These are phyloP conservation scores for Rhodofomes roseus DNA, from an alignment of 1,284 basidiomycete genomes.

Conservation along the genomic window DNA sequence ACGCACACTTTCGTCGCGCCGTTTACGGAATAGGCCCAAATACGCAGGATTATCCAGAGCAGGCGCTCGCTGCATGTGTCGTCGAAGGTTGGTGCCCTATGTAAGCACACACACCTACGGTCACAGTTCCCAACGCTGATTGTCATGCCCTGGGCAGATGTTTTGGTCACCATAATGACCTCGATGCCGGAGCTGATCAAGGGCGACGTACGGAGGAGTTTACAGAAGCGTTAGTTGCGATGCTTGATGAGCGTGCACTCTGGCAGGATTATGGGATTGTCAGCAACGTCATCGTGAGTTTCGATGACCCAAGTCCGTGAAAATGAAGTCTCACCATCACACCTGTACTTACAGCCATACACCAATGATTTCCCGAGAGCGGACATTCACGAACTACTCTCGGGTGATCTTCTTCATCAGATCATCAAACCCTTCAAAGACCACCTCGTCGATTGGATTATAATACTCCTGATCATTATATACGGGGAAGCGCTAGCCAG, in stretches of 20 bases:
- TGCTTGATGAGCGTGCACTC: neutral
- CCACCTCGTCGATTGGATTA: constrained; percentile 25
- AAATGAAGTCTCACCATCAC: neutral
- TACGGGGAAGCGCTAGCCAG: constrained; percentile 14
- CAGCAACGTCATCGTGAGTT: constrained; percentile 4
- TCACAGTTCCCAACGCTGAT: neutral
- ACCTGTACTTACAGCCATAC: too few relatives aligned
- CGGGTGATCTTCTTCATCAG: constrained; percentile 10
- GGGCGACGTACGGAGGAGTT: neutral
- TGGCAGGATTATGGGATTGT: constrained; percentile 8
- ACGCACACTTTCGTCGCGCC: constrained; percentile 6
- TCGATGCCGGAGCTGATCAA: neutral
- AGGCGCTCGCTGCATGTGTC: constrained; percentile 7
- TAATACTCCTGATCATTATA: constrained; percentile 14
- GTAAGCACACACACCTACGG: constrained; percentile 3
- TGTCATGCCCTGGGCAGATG: neutral
- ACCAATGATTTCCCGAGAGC: constrained; percentile 7
- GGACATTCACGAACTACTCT: constrained; percentile 9
- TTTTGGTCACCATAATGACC: neutral
- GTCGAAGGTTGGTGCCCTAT: constrained; percentile 13
- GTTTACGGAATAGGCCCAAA: constrained; percentile 13
- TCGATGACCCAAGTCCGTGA: neutral
- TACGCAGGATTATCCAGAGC: constrained; percentile 15
- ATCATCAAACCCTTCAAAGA: constrained; percentile 21
- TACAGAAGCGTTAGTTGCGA: neutral